phyloP scores from a whole-genome alignment of 1,284 basidiomycete genomes.

The Pseudomicrostroma phylloplanum region DNA sequence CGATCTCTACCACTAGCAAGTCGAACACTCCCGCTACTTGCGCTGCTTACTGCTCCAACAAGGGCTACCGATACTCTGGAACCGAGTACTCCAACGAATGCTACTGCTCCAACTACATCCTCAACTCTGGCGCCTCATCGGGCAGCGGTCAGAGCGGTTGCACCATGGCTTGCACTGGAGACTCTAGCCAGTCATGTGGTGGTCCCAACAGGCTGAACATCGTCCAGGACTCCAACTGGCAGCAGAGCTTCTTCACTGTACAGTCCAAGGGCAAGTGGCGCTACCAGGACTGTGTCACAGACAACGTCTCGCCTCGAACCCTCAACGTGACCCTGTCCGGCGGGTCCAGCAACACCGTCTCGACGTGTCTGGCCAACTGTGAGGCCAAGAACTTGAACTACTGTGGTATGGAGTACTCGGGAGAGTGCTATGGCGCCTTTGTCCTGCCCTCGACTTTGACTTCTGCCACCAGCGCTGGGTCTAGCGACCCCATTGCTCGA shows the following conservation, averaged over 20 bases:
- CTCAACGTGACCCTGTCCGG: conserved; percentile 13
- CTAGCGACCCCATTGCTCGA: conserved; percentile 19
- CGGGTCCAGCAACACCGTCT: conserved; percentile 17
- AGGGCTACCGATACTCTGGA: conserved; percentile 37
- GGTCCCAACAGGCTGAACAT: conserved; percentile 15
- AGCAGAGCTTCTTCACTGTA: conserved; percentile 17
- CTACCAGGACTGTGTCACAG: conserved; percentile 17
- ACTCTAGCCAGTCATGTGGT: conserved; percentile 15
- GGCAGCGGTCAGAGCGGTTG: conserved; percentile 11
- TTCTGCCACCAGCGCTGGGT: not conserved
- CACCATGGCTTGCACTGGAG: conserved; percentile 12
- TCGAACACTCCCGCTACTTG: conserved; percentile 24
- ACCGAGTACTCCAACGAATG: conserved; percentile 39
- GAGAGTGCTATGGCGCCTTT: conserved; percentile 35
- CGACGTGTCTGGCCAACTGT: conserved; percentile 35
- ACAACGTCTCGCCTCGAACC: not conserved
- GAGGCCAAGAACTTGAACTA: conserved; percentile 26
- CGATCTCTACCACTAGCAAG: conserved; percentile 7
- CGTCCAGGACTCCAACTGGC: conserved; percentile 14
- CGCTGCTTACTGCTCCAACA: conserved; percentile 25
- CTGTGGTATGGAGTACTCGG: conserved; percentile 41
- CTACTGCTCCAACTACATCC: conserved; percentile 31
- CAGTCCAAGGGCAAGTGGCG: conserved; percentile 9
- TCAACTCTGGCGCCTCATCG: not conserved
- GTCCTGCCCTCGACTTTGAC: not conserved